Percentiles rank a stretch among this genome's conserved stretches.
phyloP scores from a whole-genome alignment of 805 yeast genomes.

The Cyberlindnera japonica region DNA sequence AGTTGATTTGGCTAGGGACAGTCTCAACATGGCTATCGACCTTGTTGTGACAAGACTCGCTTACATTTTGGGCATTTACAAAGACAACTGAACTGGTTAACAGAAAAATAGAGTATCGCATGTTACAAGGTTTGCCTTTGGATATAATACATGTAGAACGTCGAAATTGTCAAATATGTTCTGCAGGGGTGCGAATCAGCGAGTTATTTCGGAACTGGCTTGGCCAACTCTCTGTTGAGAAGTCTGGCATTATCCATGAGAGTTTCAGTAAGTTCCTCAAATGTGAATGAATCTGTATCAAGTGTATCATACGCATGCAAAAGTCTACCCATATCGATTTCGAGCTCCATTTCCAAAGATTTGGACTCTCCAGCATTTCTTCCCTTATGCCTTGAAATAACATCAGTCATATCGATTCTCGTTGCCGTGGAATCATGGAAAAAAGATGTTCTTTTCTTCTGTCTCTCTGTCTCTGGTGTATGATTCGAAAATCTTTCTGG shows the following conservation, averaged over 20 bases:
- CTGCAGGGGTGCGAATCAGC: not conserved
- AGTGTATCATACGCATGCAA: conserved; percentile 38
- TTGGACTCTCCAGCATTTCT: conserved; percentile 21
- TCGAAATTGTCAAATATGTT: not conserved
- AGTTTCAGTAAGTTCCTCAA: conserved; percentile 55
- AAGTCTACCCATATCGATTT: conserved; percentile 43
- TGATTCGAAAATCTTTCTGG: conserved; percentile 51
- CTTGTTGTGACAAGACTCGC: conserved; percentile 88
- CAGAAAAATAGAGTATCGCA: not conserved
- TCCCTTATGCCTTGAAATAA: conserved; percentile 30
- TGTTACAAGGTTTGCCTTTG: no score
- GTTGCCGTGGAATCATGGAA: conserved; percentile 73
- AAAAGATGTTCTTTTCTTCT: conserved; percentile 70
- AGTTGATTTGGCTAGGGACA: conserved; percentile 86
- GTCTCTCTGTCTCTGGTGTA: conserved; percentile 54
- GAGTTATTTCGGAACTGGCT: conserved; percentile 12
- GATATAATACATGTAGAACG: no score
- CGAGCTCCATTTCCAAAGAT: conserved; percentile 48
- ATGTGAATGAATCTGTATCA: conserved; percentile 46
- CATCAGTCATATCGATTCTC: conserved; percentile 68
- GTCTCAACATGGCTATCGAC: conserved; percentile 91
- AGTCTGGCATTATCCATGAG: conserved; percentile 59
- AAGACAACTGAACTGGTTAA: conserved; percentile 27
- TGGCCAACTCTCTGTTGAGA: conserved; percentile 24
- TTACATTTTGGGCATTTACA: conserved; percentile 79